Base-by-base conservation (phyloP, 345 rosid species). In the Aquilaria sinensis region DNA sequence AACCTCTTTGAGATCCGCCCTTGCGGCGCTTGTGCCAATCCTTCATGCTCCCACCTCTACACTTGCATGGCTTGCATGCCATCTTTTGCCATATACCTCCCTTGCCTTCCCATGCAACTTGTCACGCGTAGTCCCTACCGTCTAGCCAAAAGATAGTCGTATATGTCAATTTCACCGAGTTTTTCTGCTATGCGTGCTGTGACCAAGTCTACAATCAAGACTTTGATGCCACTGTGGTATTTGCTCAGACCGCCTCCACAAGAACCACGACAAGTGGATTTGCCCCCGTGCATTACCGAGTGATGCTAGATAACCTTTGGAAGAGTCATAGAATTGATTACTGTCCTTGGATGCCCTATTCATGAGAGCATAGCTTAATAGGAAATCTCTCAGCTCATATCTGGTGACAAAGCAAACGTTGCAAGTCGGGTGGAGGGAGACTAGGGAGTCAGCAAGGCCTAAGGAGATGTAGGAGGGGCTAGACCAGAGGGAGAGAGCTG, bases 141-240 rank as follows among this genome's bases (percentile, higher is more conserved):
- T 61, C 71, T 1, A 79, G 85, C 0, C 89, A 84, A 65, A 84
- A 81, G 84, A 81, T 82, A 72, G 75, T 80, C 3, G 80, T 85
- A 37, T 87, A 78, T 50, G 83, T 82, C 63, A 85, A 78, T 53
- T 84, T 83, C 0, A 75, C 85, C 11, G 89, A 86, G 78, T 80
- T 82, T 0, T 85, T 82, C 70, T 83, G 89, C 49, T 81, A 84
- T 72, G 74, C 71, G 31, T 80, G 87, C 69, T 71, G 75, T 31
- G 88, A 83, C 62, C 86, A 81, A 73, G 78, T 84, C 14, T 81
- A 81, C 72, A 86, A 77, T 49, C 76, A 68, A 32, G 80, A 78
- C 56, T 80, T 82, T 55, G 91, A 84, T 51, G 78, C 84, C 1
- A 83, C 81, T 3, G 78, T 81, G 33, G 86, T 84, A 46, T 61